Conservation (phyloP, 2,329 filamentous ascomycete species). For the Nemania diffusa region DNA sequence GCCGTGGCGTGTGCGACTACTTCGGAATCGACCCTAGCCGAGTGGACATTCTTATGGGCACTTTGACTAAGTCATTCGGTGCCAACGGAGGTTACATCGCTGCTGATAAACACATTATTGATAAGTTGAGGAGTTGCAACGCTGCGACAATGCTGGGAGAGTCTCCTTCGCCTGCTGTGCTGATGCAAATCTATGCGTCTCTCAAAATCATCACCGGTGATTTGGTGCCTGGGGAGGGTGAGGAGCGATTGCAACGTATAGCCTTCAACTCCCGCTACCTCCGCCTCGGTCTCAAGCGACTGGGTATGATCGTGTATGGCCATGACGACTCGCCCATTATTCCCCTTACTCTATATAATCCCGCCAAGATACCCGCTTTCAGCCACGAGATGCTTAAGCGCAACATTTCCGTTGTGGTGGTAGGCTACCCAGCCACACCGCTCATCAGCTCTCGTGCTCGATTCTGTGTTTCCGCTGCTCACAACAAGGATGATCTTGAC, state of each 20-base stretch:
- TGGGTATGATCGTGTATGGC: constrained; percentile 96
- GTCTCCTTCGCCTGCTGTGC: constrained; percentile 84
- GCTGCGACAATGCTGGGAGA: constrained; percentile 89
- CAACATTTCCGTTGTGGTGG: constrained; percentile 97
- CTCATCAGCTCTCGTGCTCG: constrained; percentile 93
- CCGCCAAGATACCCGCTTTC: constrained; percentile 98
- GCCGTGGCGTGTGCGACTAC: constrained; percentile 96
- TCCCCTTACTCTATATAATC: constrained; percentile 93
- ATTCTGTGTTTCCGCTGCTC: constrained; percentile 94
- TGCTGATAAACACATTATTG: constrained; percentile 88
- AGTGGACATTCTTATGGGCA: constrained; percentile 97
- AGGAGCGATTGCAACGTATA: constrained; percentile 93
- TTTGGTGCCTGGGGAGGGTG: constrained; percentile 87
- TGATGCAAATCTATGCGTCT: constrained; percentile 89
- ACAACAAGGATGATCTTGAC: constrained; percentile 98
- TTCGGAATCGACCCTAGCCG: constrained; percentile 89
- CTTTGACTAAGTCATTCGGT: constrained; percentile 96
- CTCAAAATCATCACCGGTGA: constrained; percentile 91
- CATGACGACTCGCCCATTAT: constrained; percentile 99
- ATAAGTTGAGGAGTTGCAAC: constrained; percentile 88
- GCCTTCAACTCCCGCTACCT: constrained; percentile 99
- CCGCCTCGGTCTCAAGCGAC: constrained; percentile 94
- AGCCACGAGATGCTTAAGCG: constrained; percentile 98
- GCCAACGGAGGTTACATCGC: constrained; percentile 97
- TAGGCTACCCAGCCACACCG: constrained; percentile 95